A percentile compares a stretch with the other conserved stretches of the same genome.
Evolutionary conservation across 1,284 basidiomycete genomes (phyloP).

Genomic region (Papiliotrema terrestris): DNA sequence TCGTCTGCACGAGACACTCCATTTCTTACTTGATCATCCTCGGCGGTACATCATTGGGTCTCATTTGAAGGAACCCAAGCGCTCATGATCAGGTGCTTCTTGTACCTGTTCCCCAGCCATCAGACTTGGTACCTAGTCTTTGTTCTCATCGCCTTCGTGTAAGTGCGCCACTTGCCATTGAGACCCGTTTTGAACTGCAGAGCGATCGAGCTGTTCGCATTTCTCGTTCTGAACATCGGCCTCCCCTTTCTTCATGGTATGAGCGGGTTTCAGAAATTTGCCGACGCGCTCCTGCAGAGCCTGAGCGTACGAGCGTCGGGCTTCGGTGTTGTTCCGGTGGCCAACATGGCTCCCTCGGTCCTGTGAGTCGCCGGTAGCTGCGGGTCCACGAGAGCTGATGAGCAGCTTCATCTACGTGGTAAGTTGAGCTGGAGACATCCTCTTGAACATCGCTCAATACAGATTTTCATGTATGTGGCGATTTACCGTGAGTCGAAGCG

Average conservation of each 20-base stretch:
- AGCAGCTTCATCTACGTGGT: conserved; percentile 31
- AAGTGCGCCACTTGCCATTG: conserved; percentile 5
- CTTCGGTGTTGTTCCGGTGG: conserved; percentile 28
- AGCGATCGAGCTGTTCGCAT: conserved; percentile 25
- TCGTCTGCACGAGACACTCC: conserved; percentile 27
- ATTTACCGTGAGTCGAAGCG: conserved; percentile 33
- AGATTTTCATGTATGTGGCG: conserved; percentile 40
- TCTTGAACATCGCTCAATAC: not conserved
- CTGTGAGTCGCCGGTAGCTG: conserved; percentile 13
- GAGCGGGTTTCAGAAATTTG: conserved; percentile 26
- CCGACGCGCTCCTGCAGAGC: conserved; percentile 31
- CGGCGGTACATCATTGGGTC: conserved; percentile 20
- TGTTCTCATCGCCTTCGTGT: conserved; percentile 29
- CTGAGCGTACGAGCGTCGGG: conserved; percentile 32
- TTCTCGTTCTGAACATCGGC: conserved; percentile 32
- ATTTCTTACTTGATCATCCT: conserved; percentile 38
- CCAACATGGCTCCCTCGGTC: conserved; percentile 27
- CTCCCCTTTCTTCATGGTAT: conserved; percentile 17
- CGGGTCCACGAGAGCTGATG: not conserved
- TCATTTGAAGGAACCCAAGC: not conserved
- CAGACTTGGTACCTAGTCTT: conserved; percentile 39
- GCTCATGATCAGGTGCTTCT: conserved; percentile 24
- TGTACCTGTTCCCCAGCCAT: conserved; percentile 41
- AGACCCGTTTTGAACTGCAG: conserved; percentile 8
- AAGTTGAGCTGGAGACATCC: conserved; percentile 3